Evolutionary conservation across 2,329 filamentous ascomycete genomes (phyloP), one percentile per base, ranked within the genome.

Genomic region (Kalmusia sp.): DNA sequence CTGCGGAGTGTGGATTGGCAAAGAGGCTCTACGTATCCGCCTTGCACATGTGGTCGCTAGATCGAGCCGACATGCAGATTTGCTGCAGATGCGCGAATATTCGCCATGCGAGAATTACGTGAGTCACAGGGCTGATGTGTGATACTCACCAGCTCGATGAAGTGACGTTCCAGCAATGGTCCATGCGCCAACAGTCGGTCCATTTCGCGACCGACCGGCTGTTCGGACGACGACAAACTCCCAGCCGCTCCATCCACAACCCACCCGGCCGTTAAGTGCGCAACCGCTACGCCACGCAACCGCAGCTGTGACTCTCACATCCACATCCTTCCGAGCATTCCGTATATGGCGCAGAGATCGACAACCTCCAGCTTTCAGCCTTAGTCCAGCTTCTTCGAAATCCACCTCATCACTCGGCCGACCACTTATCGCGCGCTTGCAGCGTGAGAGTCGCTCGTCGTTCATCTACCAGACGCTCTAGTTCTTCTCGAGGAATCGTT

Each of bases 131-230:
- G 12, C n/a, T n/a, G n/a, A n/a, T n/a, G n/a, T n/a, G n/a, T n/a
- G n/a, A n/a, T n/a, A n/a, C n/a, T n/a, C n/a, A n/a, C n/a, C n/a
- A n/a, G n/a, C n/a, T n/a, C n/a, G n/a, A n/a, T n/a, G 28, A 15
- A 35, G 43, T 34, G 43, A 35, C 19, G 30, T 43, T 30, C 27
- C 35, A 34, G n/a, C 25, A n/a, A 15, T 27, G 43, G 30, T 7
- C 43, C 30, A 30, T 46, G 43, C 43, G 21, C 21, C 8, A 3
- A 14, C 8, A 45, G 30, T 24, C 41, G 30, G 41, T 34, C 19
- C 22, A 45, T 45, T 30, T 45, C 21, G 35, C 43, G 30, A 14
- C 43, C 43, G 43, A 35, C 43, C 19, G 43, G 24, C 17, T 28
- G 22, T 21, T 12, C 7, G 28, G 15, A 34, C 28, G 19, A 45